A percentile compares a stretch with the other conserved stretches of the same genome.
Evolutionary conservation across 2,329 filamentous ascomycete species (phyloP).

Genomic region (Hypoxylon sp.): DNA sequence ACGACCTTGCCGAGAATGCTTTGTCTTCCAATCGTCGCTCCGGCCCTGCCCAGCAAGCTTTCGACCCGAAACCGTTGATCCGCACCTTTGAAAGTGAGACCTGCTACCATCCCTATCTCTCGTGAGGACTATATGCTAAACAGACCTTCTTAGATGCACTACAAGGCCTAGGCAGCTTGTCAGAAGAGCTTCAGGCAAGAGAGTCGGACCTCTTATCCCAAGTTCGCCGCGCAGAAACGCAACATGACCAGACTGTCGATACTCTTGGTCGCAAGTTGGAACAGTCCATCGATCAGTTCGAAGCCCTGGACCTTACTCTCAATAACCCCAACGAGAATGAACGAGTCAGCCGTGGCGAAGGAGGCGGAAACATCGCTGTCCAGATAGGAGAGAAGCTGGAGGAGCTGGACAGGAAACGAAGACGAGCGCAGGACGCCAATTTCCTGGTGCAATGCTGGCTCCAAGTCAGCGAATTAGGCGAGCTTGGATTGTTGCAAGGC

Average conservation of each 20-base stretch:
- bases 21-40: slow-evolving; percentile 85
- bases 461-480: slow-evolving; percentile 90
- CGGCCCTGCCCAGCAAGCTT: slow-evolving; percentile 71
- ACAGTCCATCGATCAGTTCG: slow-evolving; percentile 91
- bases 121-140: slow-evolving; percentile 43
- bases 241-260: slow-evolving; percentile 92
- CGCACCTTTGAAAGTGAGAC: slow-evolving; percentile 85
- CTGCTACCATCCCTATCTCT: neutral
- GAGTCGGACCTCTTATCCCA: slow-evolving; percentile 93
- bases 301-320: slow-evolving; percentile 86
- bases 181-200: slow-evolving; percentile 86
- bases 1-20: slow-evolving; percentile 87
- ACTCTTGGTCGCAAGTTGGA: slow-evolving; percentile 90
- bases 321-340: slow-evolving; percentile 69
- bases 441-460: slow-evolving; percentile 98
- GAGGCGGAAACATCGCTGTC: slow-evolving; percentile 88
- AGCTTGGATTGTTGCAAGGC: slow-evolving; percentile 88
- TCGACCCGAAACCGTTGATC: slow-evolving; percentile 97
- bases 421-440: slow-evolving; percentile 90
- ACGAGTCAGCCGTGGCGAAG: slow-evolving; percentile 63
- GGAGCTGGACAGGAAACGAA: slow-evolving; percentile 91
- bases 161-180: slow-evolving; percentile 75
- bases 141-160: slow-evolving; percentile 64
- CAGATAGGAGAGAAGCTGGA: slow-evolving; percentile 95
- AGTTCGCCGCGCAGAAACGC: slow-evolving; percentile 89